Base-by-base conservation (phyloP, 1,139 yeast species). In the Hansenula sp. region DNA sequence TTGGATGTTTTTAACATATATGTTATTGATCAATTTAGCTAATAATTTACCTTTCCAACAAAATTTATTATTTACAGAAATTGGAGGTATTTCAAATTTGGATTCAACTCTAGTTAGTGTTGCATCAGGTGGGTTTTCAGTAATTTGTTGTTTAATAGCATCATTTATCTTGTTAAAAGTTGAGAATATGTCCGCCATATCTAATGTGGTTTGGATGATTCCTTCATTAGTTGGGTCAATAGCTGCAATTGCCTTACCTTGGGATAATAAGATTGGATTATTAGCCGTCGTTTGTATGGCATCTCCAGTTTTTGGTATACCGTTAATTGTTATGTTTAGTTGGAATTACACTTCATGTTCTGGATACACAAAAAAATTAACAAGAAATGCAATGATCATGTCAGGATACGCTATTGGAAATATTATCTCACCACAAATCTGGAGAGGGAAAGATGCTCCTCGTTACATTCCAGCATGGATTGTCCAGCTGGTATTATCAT, bases 71-170 rank as follows among this genome's bases (percentile, higher is more conserved):
- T 73, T 65, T 43, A 62, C 60, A 21, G 63, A 62, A 33, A 61
- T 71, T 53, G 75, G 75, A 37, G 68, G 56, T 29, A 58, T 73
- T 29, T 45, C 53, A 10, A 67, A 64, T 47, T 59, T 75, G 40
- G 67, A 66, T 38, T 68, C 80, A 2, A 73, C 78, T 1, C 56
- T 76, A 29, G 77, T 76, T 6, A 68, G 79, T 6, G 77, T 74
- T 37, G 79, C 77, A 1, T 65, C 72, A 31, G 71, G 75, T 37
- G 73, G 76, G 0, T 73, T 64, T 44, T 64, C 72, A 1, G 59
- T 62, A 5, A 45, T 60, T 4, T 64, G 67, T 56, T 54, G 65
- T 18, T 34, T 64, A 21, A 48, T 63, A 17, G 67, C 71, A 4
- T 51, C 62, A 25, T 39, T 55, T 24, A 7, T 44, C 22, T 38